These are phyloP conservation scores for Hypomyces perniciosus DNA, from an alignment of 2,329 filamentous ascomycete genomes.

Conservation along the genomic window DNA sequence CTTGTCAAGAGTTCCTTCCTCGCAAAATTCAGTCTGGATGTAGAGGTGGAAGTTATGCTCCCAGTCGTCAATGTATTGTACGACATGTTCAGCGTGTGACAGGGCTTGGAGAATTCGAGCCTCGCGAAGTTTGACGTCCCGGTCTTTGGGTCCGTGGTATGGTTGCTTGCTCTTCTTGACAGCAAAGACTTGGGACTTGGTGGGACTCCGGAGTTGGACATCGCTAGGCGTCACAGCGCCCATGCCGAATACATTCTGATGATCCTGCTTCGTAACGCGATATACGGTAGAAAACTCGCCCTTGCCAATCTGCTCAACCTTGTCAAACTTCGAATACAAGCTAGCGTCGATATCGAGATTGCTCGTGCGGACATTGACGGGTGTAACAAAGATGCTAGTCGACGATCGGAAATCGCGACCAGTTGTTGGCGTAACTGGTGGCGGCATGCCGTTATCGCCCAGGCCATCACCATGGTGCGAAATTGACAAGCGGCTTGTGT, in stretches of 20 bases:
- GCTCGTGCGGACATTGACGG: conserved; percentile 62
- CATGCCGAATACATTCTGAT: conserved; percentile 29
- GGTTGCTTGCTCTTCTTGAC: conserved; percentile 89
- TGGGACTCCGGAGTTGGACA: conserved; percentile 43
- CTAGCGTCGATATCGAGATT: conserved; percentile 67
- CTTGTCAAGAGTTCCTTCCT: conserved; percentile 82
- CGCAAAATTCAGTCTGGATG: conserved; percentile 96
- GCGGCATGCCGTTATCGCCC: conserved; percentile 30
- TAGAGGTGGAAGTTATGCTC: conserved; percentile 80
- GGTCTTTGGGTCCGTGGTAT: conserved; percentile 71
- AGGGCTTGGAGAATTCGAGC: conserved; percentile 74
- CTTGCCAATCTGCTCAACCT: conserved; percentile 72
- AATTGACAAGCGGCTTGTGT: conserved; percentile 78
- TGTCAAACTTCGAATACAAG: conserved; percentile 70
- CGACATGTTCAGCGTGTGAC: conserved; percentile 73
- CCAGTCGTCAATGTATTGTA: conserved; percentile 83
- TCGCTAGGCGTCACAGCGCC: conserved; percentile 43
- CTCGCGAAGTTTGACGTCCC: conserved; percentile 78
- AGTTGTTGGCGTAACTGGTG: conserved; percentile 76
- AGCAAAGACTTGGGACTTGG: conserved; percentile 65
- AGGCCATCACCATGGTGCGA: conserved; percentile 50
- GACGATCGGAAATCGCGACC: conserved; percentile 46
- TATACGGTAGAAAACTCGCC: conserved; percentile 95
- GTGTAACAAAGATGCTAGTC: conserved; percentile 54
- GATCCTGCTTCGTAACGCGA: conserved; percentile 53